Evolutionary conservation across 2,329 filamentous ascomycete species (phyloP), one percentile per base, ranked within the genome.

Genomic region (Colletotrichum sp.): DNA sequence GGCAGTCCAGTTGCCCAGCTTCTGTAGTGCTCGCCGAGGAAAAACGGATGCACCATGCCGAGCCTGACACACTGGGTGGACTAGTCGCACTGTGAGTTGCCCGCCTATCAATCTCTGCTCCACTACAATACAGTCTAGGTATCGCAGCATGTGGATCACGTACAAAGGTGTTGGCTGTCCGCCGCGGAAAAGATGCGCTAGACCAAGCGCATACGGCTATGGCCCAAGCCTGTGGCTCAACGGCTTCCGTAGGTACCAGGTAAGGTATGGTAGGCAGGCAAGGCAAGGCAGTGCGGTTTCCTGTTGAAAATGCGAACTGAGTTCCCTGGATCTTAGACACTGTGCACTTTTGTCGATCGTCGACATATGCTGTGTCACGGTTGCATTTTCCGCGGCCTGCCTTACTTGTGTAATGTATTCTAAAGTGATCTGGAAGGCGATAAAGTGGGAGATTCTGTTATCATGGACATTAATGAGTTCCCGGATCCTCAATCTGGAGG

Each of bases 11-110:
- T 9, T 38, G 43, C 43, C 43, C 26, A 24, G n/a, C 16, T 30
- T 34, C 70, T 67, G 48, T 43, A 24, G 24, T 65, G 30, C 57
- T 71, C 55, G 72, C 69, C 68, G 21, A 67, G 61, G 43, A 72
- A 60, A 68, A 65, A 28, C 73, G 73, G 73, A 34, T 72, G 58
- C 57, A 63, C 63, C 57, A 38, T 75, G 73, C 73, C 63, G 73
- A 55, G 73, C 63, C 67, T 75, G 73, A 72, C 69, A 71, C 60
- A 65, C 58, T 52, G 43, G n/a, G 43, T 52, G n/a, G n/a, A 21
- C 12, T 21, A 8, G n/a, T 13, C 16, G 48, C 65, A 60, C 58
- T 24, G 43, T 66, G 38, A 21, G 61, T 52, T 26, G 26, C 18
- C 12, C 28, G 28, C 26, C 36, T 36, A 43, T 64, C 24, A 26